Evolutionary conservation across 2,329 filamentous ascomycete genomes (phyloP).

Genomic region (Paecilomyces dactylethromorphus): DNA sequence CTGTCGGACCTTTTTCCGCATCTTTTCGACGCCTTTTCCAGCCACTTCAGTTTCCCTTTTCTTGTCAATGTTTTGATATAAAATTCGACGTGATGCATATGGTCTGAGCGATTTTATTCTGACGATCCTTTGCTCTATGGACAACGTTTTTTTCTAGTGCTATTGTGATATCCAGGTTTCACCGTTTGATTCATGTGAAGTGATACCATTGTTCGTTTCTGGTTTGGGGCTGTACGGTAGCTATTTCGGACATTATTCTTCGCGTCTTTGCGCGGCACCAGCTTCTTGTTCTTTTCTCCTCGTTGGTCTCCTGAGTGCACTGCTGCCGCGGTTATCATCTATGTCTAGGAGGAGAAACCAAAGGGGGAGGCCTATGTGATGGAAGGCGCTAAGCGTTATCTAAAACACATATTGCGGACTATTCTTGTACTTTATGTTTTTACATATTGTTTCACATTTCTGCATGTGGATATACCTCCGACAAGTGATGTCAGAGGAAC

Average conservation of each 20-base stretch:
- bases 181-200: not conserved
- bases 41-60: not conserved
- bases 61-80: not conserved
- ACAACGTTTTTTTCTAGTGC: not conserved
- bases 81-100: not conserved
- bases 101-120: not conserved
- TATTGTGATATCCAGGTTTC: not conserved
- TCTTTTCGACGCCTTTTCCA: not conserved
- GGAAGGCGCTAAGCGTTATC: not conserved
- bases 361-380: not conserved
- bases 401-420: not conserved
- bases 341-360: not conserved
- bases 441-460: not conserved
- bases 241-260: conserved; percentile 1
- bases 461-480: not conserved
- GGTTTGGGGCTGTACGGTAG: not conserved
- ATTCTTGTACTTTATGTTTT: not conserved
- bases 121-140: not conserved
- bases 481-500: not conserved
- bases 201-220: not conserved
- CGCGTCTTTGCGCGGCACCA: not conserved
- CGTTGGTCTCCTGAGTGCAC: conserved; percentile 4
- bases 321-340: not conserved
- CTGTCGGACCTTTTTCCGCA: conserved; percentile 1
- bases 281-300: not conserved